These are phyloP conservation scores for Pseudopithomyces maydicus DNA, from an alignment of 2,329 filamentous ascomycete species.

Conservation along the genomic window DNA sequence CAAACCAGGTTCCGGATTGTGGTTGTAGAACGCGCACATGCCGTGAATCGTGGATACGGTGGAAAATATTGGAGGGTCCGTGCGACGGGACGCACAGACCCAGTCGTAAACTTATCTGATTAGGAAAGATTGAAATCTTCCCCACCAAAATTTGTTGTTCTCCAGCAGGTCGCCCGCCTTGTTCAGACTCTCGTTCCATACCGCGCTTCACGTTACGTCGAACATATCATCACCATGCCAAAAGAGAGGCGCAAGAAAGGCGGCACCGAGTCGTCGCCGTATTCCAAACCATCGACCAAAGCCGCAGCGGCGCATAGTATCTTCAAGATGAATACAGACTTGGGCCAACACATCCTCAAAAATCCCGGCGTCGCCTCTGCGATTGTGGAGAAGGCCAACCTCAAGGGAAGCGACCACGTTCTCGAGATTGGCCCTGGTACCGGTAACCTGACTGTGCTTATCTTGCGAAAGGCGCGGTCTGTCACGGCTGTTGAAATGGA, in stretches of 20 bases:
- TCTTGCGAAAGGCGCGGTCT: slow-evolving; percentile 84
- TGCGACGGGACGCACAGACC: no score
- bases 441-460: slow-evolving; percentile 86
- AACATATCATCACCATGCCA: slow-evolving; percentile 45
- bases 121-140: no score
- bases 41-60: no score
- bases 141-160: no score
- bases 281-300: slow-evolving; percentile 53
- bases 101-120: background rate
- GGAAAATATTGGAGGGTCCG: no score
- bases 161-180: no score
- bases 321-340: slow-evolving; percentile 95
- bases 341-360: slow-evolving; percentile 91
- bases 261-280: slow-evolving; percentile 48
- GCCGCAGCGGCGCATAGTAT: slow-evolving; percentile 72
- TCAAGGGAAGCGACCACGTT: slow-evolving; percentile 87
- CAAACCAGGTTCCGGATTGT: no score
- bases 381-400: slow-evolving; percentile 82
- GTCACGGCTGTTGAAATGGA: slow-evolving; percentile 89
- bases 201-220: background rate
- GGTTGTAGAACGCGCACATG: no score
- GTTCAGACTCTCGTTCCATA: background rate
- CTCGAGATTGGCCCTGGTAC: slow-evolving; percentile 92
- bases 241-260: slow-evolving; percentile 48
- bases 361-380: slow-evolving; percentile 83